phyloP scores from a whole-genome alignment of 2,329 filamentous ascomycete species.

The Venturia pyrina region DNA sequence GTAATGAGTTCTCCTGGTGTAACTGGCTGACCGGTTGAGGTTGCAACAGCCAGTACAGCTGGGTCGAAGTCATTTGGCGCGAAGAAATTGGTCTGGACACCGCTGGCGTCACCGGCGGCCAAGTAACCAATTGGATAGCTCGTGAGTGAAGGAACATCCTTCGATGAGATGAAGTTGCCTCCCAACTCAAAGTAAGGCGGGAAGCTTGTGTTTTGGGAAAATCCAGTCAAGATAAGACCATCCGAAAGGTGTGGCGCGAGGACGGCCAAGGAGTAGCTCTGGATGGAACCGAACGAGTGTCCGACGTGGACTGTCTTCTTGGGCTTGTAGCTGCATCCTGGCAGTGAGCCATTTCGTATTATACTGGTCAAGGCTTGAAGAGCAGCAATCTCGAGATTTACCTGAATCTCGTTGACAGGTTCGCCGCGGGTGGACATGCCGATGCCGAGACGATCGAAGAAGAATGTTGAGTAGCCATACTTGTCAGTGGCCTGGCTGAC shows the following conservation, averaged over 20 bases:
- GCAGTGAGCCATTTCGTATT: conserved; percentile 38
- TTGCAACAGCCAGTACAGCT: not conserved
- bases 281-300: conserved; percentile 53
- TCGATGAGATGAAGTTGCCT: conserved; percentile 23
- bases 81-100: conserved; percentile 6
- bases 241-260: conserved; percentile 45
- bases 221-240: conserved; percentile 52
- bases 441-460: conserved; percentile 53
- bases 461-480: conserved; percentile 47
- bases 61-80: conserved; percentile 5
- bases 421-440: conserved; percentile 49
- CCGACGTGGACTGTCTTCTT: conserved; percentile 49
- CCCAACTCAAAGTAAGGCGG: conserved; percentile 24
- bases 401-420: conserved; percentile 50
- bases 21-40: conserved; percentile 4
- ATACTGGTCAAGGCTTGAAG: conserved; percentile 43
- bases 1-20: conserved; percentile 8
- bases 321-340: conserved; percentile 28
- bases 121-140: conserved; percentile 6
- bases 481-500: conserved; percentile 43
- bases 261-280: conserved; percentile 46
- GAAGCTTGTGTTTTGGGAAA: conserved; percentile 40
- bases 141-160: conserved; percentile 8
- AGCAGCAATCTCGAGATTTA: conserved; percentile 47
- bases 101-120: not conserved